Percentiles rank a stretch among this genome's conserved stretches.
Conservation (phyloP, 78 protist species). For the Creolimax fragrantissima region DNA sequence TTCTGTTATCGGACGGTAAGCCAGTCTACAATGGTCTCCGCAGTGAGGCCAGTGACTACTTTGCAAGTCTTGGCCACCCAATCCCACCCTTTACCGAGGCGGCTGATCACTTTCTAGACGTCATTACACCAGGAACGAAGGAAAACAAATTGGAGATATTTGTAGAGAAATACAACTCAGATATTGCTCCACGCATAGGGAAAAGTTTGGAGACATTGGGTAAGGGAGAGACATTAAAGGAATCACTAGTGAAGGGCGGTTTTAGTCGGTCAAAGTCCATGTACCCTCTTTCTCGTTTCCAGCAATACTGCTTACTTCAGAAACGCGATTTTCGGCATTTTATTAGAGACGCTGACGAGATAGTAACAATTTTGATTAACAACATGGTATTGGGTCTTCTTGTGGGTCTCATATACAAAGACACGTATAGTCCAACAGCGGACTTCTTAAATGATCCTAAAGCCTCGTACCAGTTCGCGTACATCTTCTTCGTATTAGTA, state of each 20-base stretch:
- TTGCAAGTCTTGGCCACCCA: not conserved
- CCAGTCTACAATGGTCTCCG: slow-evolving; percentile 3
- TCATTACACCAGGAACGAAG: not conserved
- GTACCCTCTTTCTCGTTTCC: not conserved
- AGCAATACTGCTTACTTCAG: slow-evolving; percentile 14
- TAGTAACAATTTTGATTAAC: not conserved
- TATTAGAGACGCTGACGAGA: not conserved
- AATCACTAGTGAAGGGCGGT: not conserved
- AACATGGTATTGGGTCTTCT: slow-evolving; percentile 4
- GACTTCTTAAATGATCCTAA: not conserved
- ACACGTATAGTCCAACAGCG: not conserved
- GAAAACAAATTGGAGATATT: not conserved
- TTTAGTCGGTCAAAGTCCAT: not conserved
- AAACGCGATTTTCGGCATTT: not conserved
- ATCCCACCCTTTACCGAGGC: not conserved
- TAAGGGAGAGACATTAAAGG: not conserved
- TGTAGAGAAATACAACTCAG: not conserved
- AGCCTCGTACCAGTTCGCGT: slow-evolving; percentile 5
- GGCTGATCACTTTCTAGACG: slow-evolving; percentile 26
- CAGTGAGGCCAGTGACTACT: not conserved
- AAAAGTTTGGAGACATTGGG: not conserved
- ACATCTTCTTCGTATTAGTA: not conserved
- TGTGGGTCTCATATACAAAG: not conserved
- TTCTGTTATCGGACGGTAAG: not conserved
- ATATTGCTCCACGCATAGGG: not conserved